These are phyloP conservation scores for Auricularia sp. DNA, from an alignment of 768 basidiomycete genomes.

Conservation along the genomic window DNA sequence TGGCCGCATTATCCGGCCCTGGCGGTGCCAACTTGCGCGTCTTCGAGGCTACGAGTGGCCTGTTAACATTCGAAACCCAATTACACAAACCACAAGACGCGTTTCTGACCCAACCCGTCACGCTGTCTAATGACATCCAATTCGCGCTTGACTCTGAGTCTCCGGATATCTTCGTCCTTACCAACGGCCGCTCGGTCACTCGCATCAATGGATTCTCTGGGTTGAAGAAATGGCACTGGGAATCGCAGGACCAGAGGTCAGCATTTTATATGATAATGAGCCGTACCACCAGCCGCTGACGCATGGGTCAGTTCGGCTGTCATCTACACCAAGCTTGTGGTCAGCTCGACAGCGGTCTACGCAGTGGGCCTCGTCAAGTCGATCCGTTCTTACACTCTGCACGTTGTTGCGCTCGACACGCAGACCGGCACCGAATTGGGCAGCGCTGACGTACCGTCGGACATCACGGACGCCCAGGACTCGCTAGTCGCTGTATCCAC, in stretches of 20 bases:
- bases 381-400: constrained; percentile 48
- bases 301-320: constrained; percentile 41
- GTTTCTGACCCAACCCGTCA: constrained; percentile 38
- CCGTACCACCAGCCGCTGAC: too few species aligned
- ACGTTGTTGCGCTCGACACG: constrained; percentile 51
- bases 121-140: constrained; percentile 45
- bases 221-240: constrained; percentile 58
- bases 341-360: constrained; percentile 46
- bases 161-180: constrained; percentile 37
- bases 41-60: constrained; percentile 55
- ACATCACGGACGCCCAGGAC: constrained; percentile 23
- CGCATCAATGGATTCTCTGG: constrained; percentile 43
- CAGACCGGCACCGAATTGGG: constrained; percentile 41
- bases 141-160: constrained; percentile 26
- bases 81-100: constrained; percentile 40
- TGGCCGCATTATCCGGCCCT: constrained; percentile 67
- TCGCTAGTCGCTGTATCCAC: constrained; percentile 29
- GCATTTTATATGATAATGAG: constrained; percentile 13
- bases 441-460: constrained; percentile 44
- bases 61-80: constrained; percentile 52
- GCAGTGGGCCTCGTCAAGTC: constrained; percentile 43
- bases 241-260: constrained; percentile 56
- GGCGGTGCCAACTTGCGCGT: constrained; percentile 58
- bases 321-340: constrained; percentile 51
- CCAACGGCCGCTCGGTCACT: constrained; percentile 50